Percentiles rank a stretch among this genome's conserved stretches.
These are phyloP conservation scores for Cyclotella atomus DNA, from an alignment of 108 stramenopile genomes.

Conservation along the genomic window DNA sequence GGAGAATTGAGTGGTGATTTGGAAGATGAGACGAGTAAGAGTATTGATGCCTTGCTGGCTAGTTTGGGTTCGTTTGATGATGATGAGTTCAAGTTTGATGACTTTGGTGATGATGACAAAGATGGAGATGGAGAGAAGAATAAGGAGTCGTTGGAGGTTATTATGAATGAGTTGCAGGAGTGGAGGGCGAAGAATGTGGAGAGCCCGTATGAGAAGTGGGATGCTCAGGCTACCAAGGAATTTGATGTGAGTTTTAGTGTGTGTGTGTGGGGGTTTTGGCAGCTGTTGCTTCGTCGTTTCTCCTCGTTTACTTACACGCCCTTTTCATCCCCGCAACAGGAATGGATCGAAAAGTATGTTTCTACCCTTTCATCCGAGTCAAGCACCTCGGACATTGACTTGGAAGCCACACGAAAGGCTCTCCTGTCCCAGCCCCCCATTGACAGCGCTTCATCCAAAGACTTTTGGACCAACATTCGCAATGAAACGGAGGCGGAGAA, in stretches of 20 bases:
- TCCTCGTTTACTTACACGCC: background rate
- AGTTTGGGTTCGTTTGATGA: constrained; percentile 54
- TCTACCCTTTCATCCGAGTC: constrained; percentile 56
- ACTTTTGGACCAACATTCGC: constrained; percentile 65
- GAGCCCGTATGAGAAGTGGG: constrained; percentile 70
- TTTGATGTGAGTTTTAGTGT: constrained; percentile 63
- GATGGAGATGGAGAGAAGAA: constrained; percentile 34
- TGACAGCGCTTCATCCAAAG: constrained; percentile 58
- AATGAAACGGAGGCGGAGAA: constrained; percentile 70
- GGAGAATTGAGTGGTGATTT: constrained; percentile 21
- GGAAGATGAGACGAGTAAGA: constrained; percentile 49
- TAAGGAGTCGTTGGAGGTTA: constrained; percentile 37
- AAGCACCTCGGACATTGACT: constrained; percentile 57
- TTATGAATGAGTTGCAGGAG: constrained; percentile 74
- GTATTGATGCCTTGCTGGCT: constrained; percentile 60
- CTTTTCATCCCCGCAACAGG: constrained; percentile 37
- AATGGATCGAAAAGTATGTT: constrained; percentile 74
- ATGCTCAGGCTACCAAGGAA: constrained; percentile 53
- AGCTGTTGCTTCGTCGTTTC: too few species aligned
- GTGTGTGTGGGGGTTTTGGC: too few species aligned
- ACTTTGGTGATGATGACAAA: constrained; percentile 38
- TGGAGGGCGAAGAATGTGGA: constrained; percentile 69
- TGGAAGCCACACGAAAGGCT: constrained; percentile 73
- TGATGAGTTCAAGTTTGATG: constrained; percentile 51
- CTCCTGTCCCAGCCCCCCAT: constrained; percentile 69